Base-by-base conservation (phyloP, 2,329 filamentous ascomycete genomes). In the Diaporthe citriasiana region DNA sequence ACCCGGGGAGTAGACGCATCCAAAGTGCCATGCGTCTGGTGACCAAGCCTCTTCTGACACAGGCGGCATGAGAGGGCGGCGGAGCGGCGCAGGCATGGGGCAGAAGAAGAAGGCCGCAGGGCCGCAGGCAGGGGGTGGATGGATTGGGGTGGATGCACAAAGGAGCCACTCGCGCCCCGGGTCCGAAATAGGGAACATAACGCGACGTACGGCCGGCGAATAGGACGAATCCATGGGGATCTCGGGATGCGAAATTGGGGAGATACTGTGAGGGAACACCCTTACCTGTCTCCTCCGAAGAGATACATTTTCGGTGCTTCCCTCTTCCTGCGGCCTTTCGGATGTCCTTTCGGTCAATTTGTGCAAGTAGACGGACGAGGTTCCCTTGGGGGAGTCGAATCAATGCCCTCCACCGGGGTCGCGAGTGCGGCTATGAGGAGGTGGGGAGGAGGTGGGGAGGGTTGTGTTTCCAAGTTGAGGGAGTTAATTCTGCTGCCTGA, bases 211-310 rank as follows among this genome's bases (percentile, higher is more conserved):
- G 30, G 33, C 47, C 5, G 47, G 25, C 66, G 22, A 40, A 40
- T 42, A 25, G 25, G 42, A 56, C 33, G 50, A 17, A 42, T n/a
- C 2, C 3, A 22, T n/a, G 22, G 22, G 69, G 25, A 33, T 6
- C n/a, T 60, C 25, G 45, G 47, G 33, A 60, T 50, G 15, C 42
- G 50, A 22, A 4, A 51, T 22, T 35, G 19, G 55, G 55, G 22
- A 30, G 57, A 22, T n/a, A n/a, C n/a, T n/a, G n/a, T n/a, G 13
- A 1, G 12, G 53, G 33, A 42, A 4, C 9, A 7, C 33, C 25
- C 75, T 69, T 68, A 76, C 75, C 51, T 76, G 73, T 76, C 70
- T 56, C 73, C 70, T 71, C 75, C 75, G 56, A 76, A 76, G 60
- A 76, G 70, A 69, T 76, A 75, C 70, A 69, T 74, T 15, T 25